phyloP scores from a whole-genome alignment of 1,139 yeast species.

The Yamadazyma triangularis region DNA sequence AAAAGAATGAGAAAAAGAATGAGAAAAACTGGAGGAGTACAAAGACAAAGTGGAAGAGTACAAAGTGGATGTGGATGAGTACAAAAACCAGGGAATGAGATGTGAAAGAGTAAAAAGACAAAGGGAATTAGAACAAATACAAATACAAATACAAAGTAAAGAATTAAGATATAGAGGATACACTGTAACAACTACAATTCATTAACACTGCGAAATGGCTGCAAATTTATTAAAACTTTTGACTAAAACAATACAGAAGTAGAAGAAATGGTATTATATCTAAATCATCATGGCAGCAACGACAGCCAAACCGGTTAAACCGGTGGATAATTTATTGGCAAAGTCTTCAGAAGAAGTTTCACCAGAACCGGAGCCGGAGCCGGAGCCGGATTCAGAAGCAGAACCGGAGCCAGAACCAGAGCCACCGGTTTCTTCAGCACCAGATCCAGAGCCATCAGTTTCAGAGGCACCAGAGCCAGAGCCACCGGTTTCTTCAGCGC shows the following conservation, averaged over 20 bases:
- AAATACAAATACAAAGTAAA: no score
- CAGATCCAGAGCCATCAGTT: constrained; percentile 4
- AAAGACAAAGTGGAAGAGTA: no score
- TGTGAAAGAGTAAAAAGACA: no score
- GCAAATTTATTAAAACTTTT: constrained; percentile 1
- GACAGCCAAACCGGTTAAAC: constrained; percentile 7
- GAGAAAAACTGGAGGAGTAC: no score
- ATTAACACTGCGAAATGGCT: neutral
- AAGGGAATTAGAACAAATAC: no score
- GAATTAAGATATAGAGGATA: no score
- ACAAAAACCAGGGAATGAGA: no score
- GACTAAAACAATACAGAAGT: neutral
- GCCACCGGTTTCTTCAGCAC: no score
- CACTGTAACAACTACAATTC: no score
- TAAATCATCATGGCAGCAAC: constrained; percentile 9
- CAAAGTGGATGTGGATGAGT: no score
- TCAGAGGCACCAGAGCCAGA: constrained; percentile 5
- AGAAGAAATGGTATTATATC: neutral
- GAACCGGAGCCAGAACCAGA: constrained; percentile 5
- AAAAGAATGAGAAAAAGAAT: no score
- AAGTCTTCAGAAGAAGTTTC: neutral
- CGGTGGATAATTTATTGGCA: constrained; percentile 5
- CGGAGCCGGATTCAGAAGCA: constrained; percentile 2
- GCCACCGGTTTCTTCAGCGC: constrained; percentile 2
- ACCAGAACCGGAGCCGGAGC: constrained; percentile 5